Base-by-base conservation (phyloP, 2,329 filamentous ascomycete genomes). In the Penicillium expansum region DNA sequence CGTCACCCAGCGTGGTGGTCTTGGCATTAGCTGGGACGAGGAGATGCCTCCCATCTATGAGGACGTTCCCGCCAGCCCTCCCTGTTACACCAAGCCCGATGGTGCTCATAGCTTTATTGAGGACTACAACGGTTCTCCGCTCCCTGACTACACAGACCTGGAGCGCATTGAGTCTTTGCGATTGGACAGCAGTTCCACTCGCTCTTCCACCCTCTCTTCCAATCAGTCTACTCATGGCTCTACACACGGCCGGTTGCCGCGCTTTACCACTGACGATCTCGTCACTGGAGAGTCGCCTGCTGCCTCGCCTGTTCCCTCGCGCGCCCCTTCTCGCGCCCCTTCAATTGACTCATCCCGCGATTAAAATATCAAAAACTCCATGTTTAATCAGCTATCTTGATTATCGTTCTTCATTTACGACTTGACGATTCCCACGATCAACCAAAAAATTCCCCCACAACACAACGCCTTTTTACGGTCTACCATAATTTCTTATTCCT, bases 1-100 rank as follows among this genome's bases (percentile, higher is more conserved):
- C 56, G 82, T 97, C 54, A 97, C 92, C 4, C 89, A 96, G 76
- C 85, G 90, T 58, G 84, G 85, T 20, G 93, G 93, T 18, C 83
- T 96, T 71, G 92, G 93, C 49, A 92, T 99, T 67, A 91, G 89
- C 65, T 99, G 94, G 93, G 93, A 97, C 66, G 93, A 97, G 76
- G 93, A 99, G 79, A 87, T 90, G 69, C 93, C 93, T 13, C 93
- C 93, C 0, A 85, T 95, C 64, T 99, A 99, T 76, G 89, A 94
- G 74, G 91, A 97, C 70, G 92, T 97, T 41, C 92, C 93, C 0
- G 87, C 86, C 2, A 91, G 88, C 67, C 93, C 93, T 48, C 93
- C 93, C 0, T 82, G 80, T 6, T 92, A 92, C 74, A 78, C 71
- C 20, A 73, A 68, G 57, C 65, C 73, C 13, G 71, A 74, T 52